These are phyloP conservation scores for Epichloe aotearoae DNA, from an alignment of 2,329 filamentous ascomycete genomes.

Conservation along the genomic window DNA sequence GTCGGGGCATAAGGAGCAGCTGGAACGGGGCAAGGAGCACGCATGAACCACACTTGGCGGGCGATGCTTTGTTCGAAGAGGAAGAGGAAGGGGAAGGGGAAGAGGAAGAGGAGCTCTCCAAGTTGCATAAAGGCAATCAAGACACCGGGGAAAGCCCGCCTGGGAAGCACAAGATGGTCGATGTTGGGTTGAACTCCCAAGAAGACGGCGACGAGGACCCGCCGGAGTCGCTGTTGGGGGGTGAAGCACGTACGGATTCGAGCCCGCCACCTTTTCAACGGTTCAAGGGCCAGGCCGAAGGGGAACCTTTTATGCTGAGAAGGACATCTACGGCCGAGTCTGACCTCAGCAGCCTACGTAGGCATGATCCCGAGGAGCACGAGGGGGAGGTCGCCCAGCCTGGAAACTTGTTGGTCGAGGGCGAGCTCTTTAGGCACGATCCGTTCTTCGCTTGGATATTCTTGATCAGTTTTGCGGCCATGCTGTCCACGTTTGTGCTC, in stretches of 20 bases:
- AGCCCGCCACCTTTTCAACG: slow-evolving; percentile 50
- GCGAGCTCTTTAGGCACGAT: slow-evolving; percentile 70
- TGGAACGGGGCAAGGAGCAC: slow-evolving; percentile 44
- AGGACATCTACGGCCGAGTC: slow-evolving; percentile 32
- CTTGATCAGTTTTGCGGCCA: slow-evolving; percentile 66
- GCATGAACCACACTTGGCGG: slow-evolving; percentile 14
- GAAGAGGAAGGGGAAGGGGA: slow-evolving; percentile 30
- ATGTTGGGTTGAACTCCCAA: slow-evolving; percentile 67
- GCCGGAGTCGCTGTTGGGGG: slow-evolving; percentile 44
- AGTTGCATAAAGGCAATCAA: slow-evolving; percentile 17
- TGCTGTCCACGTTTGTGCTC: slow-evolving; percentile 80
- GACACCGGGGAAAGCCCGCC: slow-evolving; percentile 17
- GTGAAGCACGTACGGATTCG: slow-evolving; percentile 37
- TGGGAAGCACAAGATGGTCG: slow-evolving; percentile 60
- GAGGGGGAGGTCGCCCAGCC: slow-evolving; percentile 18
- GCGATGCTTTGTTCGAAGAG: slow-evolving; percentile 27
- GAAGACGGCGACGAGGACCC: slow-evolving; percentile 44
- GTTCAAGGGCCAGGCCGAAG: slow-evolving; percentile 31
- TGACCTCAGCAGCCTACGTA: slow-evolving; percentile 27
- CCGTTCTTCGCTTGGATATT: slow-evolving; percentile 87
- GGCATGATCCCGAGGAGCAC: slow-evolving; percentile 25
- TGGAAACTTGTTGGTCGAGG: slow-evolving; percentile 42
- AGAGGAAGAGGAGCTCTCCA: slow-evolving; percentile 26
- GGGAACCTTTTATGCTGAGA: slow-evolving; percentile 28
- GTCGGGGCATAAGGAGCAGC: slow-evolving; percentile 47